phyloP scores from a whole-genome alignment of 2,329 filamentous ascomycete species.

The Esteya vermicola region DNA sequence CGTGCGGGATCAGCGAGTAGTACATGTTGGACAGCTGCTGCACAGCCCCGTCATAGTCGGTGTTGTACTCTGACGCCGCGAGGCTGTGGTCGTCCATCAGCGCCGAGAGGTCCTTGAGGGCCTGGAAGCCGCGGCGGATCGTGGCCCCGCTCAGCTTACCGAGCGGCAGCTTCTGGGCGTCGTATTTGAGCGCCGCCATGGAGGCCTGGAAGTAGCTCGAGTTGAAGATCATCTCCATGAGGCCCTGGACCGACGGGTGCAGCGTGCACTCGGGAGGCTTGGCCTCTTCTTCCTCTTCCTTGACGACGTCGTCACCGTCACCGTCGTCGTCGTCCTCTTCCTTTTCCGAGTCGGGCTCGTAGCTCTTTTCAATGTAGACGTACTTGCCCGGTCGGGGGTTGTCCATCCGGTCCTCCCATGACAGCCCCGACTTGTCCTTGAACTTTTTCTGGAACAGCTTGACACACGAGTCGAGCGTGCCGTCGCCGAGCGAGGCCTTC shows the following conservation, averaged over 20 bases:
- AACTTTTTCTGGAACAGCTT: slow-evolving; percentile 46
- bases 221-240: slow-evolving; percentile 79
- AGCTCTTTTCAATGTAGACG: slow-evolving; percentile 66
- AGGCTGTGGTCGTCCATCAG: slow-evolving; percentile 42
- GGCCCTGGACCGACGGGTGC: slow-evolving; percentile 41
- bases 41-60: slow-evolving; percentile 24
- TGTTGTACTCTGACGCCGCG: slow-evolving; percentile 28
- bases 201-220: slow-evolving; percentile 52
- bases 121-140: slow-evolving; percentile 59
- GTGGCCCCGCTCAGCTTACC: slow-evolving; percentile 74
- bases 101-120: slow-evolving; percentile 60
- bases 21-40: slow-evolving; percentile 64
- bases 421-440: slow-evolving; percentile 43
- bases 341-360: slow-evolving; percentile 50
- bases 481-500: slow-evolving; percentile 26
- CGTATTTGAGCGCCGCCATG: slow-evolving; percentile 56
- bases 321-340: slow-evolving; percentile 34
- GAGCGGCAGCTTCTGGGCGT: slow-evolving; percentile 62
- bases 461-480: slow-evolving; percentile 27
- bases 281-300: slow-evolving; percentile 8
- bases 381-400: slow-evolving; percentile 56
- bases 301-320: slow-evolving; percentile 6
- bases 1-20: slow-evolving; percentile 72
- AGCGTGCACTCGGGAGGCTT: slow-evolving; percentile 41
- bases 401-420: slow-evolving; percentile 37